Evolutionary conservation across 176 grass and related monocot genomes (phyloP).

Genomic region (Carex myosuroides): DNA sequence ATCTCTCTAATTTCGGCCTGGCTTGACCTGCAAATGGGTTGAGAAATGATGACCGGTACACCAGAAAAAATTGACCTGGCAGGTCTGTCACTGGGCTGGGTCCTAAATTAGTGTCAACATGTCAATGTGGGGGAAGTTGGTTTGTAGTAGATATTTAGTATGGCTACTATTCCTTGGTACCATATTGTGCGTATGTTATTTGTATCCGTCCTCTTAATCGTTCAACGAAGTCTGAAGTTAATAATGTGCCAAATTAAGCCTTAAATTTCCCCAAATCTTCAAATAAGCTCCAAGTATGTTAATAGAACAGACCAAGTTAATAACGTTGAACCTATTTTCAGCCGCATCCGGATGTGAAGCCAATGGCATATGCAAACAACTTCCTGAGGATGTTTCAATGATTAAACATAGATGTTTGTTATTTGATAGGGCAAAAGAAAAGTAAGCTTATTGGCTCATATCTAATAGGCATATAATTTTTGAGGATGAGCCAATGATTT

Average conservation of each 20-base stretch:
- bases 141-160: background rate
- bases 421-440: background rate
- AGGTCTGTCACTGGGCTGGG: background rate
- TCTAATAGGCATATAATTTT: background rate
- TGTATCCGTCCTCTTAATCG: background rate
- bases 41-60: background rate
- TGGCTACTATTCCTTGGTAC: background rate
- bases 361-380: constrained; percentile 70
- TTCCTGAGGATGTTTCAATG: constrained; percentile 65
- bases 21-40: background rate
- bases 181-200: background rate
- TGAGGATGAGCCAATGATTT: constrained; percentile 2
- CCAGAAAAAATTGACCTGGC: background rate
- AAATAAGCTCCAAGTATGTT: background rate
- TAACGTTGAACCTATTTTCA: constrained; percentile 22
- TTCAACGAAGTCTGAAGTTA: background rate
- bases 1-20: background rate
- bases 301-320: background rate
- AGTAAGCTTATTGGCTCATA: background rate
- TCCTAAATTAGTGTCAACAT: background rate
- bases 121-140: background rate
- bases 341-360: constrained; percentile 70
- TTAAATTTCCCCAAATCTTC: background rate
- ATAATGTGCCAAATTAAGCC: background rate
- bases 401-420: constrained; percentile 1